Percentiles rank a stretch among this genome's conserved stretches.
Conservation (phyloP, 1,284 basidiomycete genomes). For the Schizophyllum amplum region DNA sequence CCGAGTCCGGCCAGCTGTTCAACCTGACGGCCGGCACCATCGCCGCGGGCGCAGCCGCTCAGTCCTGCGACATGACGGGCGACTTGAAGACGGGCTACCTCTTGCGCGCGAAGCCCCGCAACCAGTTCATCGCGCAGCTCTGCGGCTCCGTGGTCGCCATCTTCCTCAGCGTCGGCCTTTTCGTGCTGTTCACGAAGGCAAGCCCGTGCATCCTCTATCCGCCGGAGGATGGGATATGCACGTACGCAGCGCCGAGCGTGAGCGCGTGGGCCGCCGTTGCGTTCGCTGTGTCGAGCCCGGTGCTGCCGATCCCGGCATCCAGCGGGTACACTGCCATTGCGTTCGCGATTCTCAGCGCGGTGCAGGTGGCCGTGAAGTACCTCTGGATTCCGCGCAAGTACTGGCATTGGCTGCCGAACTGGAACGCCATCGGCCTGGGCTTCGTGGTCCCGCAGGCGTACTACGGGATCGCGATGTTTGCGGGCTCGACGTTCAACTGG, state of each 20-base stretch:
- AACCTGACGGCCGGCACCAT: slow-evolving; percentile 56
- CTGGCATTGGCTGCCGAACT: slow-evolving; percentile 52
- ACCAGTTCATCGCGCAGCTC: slow-evolving; percentile 60
- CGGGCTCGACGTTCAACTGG: slow-evolving; percentile 35
- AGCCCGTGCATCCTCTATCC: slow-evolving; percentile 56
- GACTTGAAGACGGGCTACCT: slow-evolving; percentile 70
- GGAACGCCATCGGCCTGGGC: slow-evolving; percentile 54
- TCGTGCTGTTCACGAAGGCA: slow-evolving; percentile 57
- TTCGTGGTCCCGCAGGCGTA: slow-evolving; percentile 44
- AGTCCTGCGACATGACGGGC: slow-evolving; percentile 64
- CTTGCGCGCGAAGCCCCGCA: slow-evolving; percentile 55
- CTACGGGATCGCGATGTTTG: slow-evolving; percentile 46
- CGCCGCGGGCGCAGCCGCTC: slow-evolving; percentile 50
- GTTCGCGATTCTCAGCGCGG: slow-evolving; percentile 37
- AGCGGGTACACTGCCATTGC: slow-evolving; percentile 61
- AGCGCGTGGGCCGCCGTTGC: slow-evolving; percentile 59
- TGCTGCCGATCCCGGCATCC: slow-evolving; percentile 43
- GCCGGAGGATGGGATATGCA: slow-evolving; percentile 27
- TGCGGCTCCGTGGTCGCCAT: slow-evolving; percentile 48
- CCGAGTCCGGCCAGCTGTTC: slow-evolving; percentile 36
- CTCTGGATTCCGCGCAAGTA: slow-evolving; percentile 46
- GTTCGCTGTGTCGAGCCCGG: slow-evolving; percentile 40
- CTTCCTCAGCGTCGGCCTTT: slow-evolving; percentile 51
- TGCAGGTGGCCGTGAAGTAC: slow-evolving; percentile 44
- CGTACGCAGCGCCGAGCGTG: slow-evolving; percentile 53